Evolutionary conservation across 2,329 filamentous ascomycete genomes (phyloP), one percentile per base, ranked within the genome.

Genomic region (Ophiostoma quercus): DNA sequence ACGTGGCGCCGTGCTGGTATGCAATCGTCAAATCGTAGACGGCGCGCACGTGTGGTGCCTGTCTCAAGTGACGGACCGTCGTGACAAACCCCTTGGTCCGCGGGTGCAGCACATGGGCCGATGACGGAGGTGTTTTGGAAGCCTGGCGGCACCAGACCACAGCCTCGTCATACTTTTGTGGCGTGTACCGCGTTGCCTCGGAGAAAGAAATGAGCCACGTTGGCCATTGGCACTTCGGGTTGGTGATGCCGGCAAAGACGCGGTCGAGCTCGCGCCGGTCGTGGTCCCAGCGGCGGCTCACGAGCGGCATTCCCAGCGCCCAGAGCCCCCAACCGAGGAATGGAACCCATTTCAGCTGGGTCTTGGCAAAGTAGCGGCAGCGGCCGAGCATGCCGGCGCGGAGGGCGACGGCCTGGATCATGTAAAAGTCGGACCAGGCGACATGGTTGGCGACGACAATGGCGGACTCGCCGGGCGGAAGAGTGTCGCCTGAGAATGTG

Each of bases 191-290:
- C 9, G 86, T 88, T n/a, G 83, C 84, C 79, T 89, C 87, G 74
- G 84, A 87, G 80, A 86, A 89, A 74, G 85, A 86, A 73, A 90
- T 83, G 73, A 89, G 84, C 87, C 85, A 89, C 37, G 83, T 86
- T 14, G 86, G 86, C 82, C 84, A 87, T 67, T 79, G 79, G 70
- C 79, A 11, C 51, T 57, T 22, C n/a, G 51, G 80, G 66, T 80
- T 75, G 14, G 83, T 80, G 66, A 88, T 84, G 22, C 85, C 84
- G 7, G 79, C 74, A 74, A 89, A 89, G 12, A 88, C 84, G 34
- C 82, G 79, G 67, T 85, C 81, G 73, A 89, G 80, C 77, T 88
- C 86, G 19, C 76, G 77, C 74, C 82, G 80, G 76, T 89, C 86
- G 71, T 79, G 80, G 74, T 82, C 81, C 86, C 87, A 89, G 69